These are phyloP conservation scores for Fusarium devonianum DNA, from an alignment of 2,329 filamentous ascomycete genomes.

Conservation along the genomic window DNA sequence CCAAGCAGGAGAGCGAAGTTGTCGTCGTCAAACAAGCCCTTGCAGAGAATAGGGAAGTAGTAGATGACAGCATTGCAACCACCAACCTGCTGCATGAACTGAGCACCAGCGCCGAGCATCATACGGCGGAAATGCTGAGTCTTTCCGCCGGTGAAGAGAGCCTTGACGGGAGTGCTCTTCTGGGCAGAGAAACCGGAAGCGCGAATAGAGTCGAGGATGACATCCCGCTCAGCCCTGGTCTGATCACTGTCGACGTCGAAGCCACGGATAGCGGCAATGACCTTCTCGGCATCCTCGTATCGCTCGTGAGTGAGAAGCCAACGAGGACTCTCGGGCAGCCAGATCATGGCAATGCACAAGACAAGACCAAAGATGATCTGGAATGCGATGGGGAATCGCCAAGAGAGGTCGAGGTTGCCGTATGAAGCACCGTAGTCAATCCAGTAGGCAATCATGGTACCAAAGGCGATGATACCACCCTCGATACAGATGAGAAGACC, in stretches of 20 bases:
- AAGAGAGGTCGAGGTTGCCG: constrained; percentile 54
- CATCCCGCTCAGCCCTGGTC: constrained; percentile 64
- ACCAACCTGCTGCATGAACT: constrained; percentile 69
- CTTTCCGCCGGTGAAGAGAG: constrained; percentile 67
- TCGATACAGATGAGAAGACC: constrained; percentile 63
- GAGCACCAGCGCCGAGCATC: constrained; percentile 64
- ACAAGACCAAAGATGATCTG: constrained; percentile 51
- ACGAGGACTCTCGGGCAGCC: constrained; percentile 56
- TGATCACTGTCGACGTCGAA: constrained; percentile 60
- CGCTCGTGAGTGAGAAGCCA: constrained; percentile 58
- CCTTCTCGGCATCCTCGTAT: constrained; percentile 49
- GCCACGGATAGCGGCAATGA: constrained; percentile 44
- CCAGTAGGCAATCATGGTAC: constrained; percentile 54
- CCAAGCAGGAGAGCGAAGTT: constrained; percentile 60
- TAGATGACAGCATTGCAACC: constrained; percentile 68
- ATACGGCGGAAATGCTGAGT: constrained; percentile 72
- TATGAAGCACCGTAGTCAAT: constrained; percentile 53
- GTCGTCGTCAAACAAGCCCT: constrained; percentile 42
- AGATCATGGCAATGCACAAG: constrained; percentile 52
- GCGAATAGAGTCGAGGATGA: constrained; percentile 58
- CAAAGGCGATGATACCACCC: constrained; percentile 51
- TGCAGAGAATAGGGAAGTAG: constrained; percentile 67
- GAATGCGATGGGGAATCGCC: constrained; percentile 62
- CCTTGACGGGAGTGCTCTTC: constrained; percentile 57
- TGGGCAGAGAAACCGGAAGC: constrained; percentile 57